Conservation (phyloP, 148 eudicot genomes). For the Rhododendron henanense region DNA sequence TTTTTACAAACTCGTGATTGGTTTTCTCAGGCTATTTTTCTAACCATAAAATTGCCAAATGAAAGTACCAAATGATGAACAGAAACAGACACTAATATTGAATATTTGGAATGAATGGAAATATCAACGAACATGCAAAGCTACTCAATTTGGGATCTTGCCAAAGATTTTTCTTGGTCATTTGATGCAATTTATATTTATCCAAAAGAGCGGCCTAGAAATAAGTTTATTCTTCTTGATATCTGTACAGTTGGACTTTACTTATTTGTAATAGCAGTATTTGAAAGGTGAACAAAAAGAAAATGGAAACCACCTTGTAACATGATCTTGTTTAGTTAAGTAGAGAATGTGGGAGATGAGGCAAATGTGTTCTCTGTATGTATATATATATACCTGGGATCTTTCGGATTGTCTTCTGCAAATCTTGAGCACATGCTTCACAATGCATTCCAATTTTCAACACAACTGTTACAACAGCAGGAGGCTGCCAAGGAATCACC, state of each 20-base stretch:
- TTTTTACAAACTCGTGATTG: background rate
- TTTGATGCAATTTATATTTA: background rate
- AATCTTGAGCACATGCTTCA: slow-evolving; percentile 60
- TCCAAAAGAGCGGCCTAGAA: background rate
- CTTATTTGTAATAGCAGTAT: background rate
- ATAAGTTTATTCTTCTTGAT: background rate
- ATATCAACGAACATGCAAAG: background rate
- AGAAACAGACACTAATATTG: background rate
- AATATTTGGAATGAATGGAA: background rate
- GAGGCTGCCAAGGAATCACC: slow-evolving; percentile 36
- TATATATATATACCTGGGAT: slow-evolving; percentile 32
- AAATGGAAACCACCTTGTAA: background rate
- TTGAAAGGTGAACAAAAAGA: background rate
- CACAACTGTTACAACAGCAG: slow-evolving; percentile 37
- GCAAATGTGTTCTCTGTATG: background rate
- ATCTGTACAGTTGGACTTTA: background rate
- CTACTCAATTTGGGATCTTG: background rate
- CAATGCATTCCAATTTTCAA: slow-evolving; percentile 60
- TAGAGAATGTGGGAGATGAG: background rate
- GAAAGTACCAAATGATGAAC: background rate
- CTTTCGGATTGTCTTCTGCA: slow-evolving; percentile 54
- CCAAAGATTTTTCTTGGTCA: background rate
- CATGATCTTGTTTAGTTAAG: background rate
- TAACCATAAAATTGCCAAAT: background rate
- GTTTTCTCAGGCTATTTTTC: background rate